Conservation (phyloP, 768 basidiomycete species). For the Hygrocybe punicea region DNA sequence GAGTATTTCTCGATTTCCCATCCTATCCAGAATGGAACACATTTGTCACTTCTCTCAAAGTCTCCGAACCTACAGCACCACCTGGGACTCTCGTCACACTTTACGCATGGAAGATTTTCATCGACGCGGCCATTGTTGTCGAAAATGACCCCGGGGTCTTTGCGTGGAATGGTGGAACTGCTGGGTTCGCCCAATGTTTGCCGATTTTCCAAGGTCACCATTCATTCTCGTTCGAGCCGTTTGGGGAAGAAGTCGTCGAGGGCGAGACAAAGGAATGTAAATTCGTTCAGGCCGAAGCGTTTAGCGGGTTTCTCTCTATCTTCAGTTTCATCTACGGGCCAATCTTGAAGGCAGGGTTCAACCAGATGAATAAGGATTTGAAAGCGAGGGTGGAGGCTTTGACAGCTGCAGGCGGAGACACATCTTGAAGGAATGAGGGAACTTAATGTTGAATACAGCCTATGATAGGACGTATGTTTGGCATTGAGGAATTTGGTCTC, state of each 20-base stretch:
- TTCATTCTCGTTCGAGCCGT: background rate
- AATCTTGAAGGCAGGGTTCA: constrained; percentile 1
- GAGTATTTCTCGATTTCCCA: constrained; percentile 4
- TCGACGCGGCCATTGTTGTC: background rate
- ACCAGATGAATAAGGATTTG: background rate
- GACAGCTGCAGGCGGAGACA: background rate
- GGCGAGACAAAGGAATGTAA: background rate
- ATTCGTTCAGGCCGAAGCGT: background rate
- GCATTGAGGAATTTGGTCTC: too few relatives aligned
- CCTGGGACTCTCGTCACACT: background rate
- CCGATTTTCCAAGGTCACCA: constrained; percentile 1
- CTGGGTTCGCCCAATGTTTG: background rate
- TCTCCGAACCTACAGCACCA: constrained; percentile 1
- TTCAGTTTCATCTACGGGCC: constrained; percentile 1
- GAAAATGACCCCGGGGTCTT: background rate
- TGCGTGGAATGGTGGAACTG: background rate
- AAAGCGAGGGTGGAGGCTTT: constrained; percentile 2
- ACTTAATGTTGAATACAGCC: too few relatives aligned
- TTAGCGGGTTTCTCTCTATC: background rate
- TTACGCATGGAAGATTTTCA: background rate
- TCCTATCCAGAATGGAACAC: background rate
- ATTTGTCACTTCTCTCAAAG: background rate
- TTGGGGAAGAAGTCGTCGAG: background rate
- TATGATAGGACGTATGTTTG: too few relatives aligned
- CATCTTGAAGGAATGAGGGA: background rate